Evolutionary conservation across 805 yeast species (phyloP), one percentile per base, ranked within the genome.

Genomic region (Candida pini): DNA sequence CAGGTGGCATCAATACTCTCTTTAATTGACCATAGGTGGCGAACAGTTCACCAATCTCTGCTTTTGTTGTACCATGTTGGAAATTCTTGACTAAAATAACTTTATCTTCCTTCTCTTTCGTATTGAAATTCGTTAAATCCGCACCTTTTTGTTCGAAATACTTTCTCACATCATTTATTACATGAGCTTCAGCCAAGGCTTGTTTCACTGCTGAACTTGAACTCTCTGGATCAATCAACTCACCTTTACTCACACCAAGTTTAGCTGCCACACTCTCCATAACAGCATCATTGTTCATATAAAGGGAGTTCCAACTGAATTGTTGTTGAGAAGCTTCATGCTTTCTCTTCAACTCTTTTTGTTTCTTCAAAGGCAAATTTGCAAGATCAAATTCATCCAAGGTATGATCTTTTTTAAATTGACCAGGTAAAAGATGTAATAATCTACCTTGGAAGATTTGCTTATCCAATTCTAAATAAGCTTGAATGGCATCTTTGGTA

Each of bases 171-270:
- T 82, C 92, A 29, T 89, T 92, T 51, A 92, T 80, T 13, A 89
- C 96, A 53, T 88, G 92, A 2, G 97, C 94, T 63, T 92, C 98
- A 0, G 98, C 97, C 43, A 92, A 71, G 0, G 98, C 97, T 60
- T 89, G 97, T 55, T 89, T 86, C 10, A 92, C 97, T 1, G 96
- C 97, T 34, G 95, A 82, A 40, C 71, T 78, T 6, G 95, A 72
- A 44, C 79, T 85, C 48, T 86, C 83, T 1, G 96, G 90, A 57
- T 92, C 94, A 41, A 92, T 73, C 51, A 92, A 69, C 38, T 87
- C 86, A 6, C 92, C 69, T 58, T 90, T 92, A 18, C 78, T 56
- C 32, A 92, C 67, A 6, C 97, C 97, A 60, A 92, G 61, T 49
- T 82, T 81, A 6, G 74, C 56, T 2, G 97, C 96, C 28, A 88